Conservation (phyloP, 2,329 filamentous ascomycete genomes). For the Aspergillus tubingensis region DNA sequence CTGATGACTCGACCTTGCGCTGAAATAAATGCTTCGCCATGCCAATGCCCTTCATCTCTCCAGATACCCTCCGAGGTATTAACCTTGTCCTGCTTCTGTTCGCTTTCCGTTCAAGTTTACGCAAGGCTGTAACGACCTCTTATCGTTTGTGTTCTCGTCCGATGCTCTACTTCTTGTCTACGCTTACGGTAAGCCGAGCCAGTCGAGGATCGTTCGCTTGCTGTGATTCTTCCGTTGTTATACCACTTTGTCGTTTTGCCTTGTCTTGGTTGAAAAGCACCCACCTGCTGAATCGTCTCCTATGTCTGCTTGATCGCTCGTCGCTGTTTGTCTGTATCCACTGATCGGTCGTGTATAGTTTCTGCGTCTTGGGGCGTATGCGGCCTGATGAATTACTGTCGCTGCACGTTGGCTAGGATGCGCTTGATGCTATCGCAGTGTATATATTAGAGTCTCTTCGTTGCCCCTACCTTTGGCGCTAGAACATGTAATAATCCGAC, state of each 20-base stretch:
- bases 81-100: neutral
- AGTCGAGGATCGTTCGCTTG: slow-evolving; percentile 24
- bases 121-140: slow-evolving; percentile 7
- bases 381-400: slow-evolving; percentile 21
- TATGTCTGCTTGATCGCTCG: slow-evolving; percentile 11
- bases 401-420: slow-evolving; percentile 27
- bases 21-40: slow-evolving; percentile 8
- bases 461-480: slow-evolving; percentile 26
- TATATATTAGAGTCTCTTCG: slow-evolving; percentile 36
- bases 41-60: neutral
- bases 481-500: slow-evolving; percentile 39
- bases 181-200: slow-evolving; percentile 16
- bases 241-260: slow-evolving; percentile 21
- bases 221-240: slow-evolving; percentile 22
- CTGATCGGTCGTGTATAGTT: slow-evolving; percentile 26
- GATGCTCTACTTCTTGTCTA: slow-evolving; percentile 11
- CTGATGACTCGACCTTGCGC: slow-evolving; percentile 5
- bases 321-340: slow-evolving; percentile 14
- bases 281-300: slow-evolving; percentile 3
- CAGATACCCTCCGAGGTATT: slow-evolving; percentile 3
- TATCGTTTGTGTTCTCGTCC: slow-evolving; percentile 7
- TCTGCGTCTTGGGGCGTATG: slow-evolving; percentile 16
- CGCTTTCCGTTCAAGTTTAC: neutral
- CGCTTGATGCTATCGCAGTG: slow-evolving; percentile 32
- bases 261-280: slow-evolving; percentile 21